Evolutionary conservation across 805 yeast genomes (phyloP), one percentile per base, ranked within the genome.

Genomic region (Hanseniaspora mollemarum): DNA sequence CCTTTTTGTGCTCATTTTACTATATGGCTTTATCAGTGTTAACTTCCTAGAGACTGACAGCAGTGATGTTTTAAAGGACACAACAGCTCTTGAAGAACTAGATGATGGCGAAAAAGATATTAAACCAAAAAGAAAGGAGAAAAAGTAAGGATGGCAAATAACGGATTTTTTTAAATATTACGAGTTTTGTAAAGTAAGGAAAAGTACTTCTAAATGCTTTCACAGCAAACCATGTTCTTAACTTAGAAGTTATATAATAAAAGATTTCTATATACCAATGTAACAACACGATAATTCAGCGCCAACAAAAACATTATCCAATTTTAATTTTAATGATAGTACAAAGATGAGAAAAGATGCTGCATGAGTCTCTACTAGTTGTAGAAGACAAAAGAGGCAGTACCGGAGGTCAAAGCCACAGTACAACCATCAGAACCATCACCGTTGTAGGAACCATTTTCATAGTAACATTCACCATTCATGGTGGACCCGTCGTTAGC

Each of bases 381-480:
- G 61, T 86, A 87, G 57, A 87, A 74, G 51, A 87, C 95, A 66
- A 83, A 84, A 66, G 83, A 74, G 56, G 94, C 96, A 57, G 70
- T 71, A 67, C 98, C 97, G 29, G 72, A 66, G 53, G 87, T 78
- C 57, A 90, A 94, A 58, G 94, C 80, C 57, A 83, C 95, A 50
- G 97, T 90, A 78, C 97, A 90, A 59, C 97, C 97, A 60, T 80
- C 87, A 41, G 80, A 55, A 57, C 87, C 86, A 55, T 67, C 68
- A 49, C 66, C 65, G 60, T 75, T 75, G 74, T 81, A 85, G 32
- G 59, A 53, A 59, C 97, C 97, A 63, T 84, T 71, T 63, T 75
- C 84, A 73, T 88, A 90, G 49, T 67, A 67, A 73, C 97, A 90
- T 43, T 74, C 71, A 56, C 97, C 96, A 56, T 71, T 71, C 53